Conservation (phyloP, 2,329 filamentous ascomycete genomes). For the Aspergillus melleus region DNA sequence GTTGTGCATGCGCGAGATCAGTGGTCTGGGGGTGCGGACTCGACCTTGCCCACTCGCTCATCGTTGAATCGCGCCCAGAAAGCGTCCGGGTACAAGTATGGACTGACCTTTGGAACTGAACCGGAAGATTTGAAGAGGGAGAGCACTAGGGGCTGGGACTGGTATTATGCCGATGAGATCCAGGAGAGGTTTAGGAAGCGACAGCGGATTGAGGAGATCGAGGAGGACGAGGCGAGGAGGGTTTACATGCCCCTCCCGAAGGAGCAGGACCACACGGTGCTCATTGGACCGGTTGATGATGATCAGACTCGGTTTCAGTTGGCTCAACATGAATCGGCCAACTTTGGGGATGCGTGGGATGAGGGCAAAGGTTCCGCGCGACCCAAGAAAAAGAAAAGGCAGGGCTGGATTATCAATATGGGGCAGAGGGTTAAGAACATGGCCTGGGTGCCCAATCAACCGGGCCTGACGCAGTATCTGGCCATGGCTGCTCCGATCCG, state of each 20-base stretch:
- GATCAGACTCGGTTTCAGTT: slow-evolving; percentile 47
- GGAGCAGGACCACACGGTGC: slow-evolving; percentile 41
- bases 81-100: slow-evolving; percentile 40
- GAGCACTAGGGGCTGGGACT: slow-evolving; percentile 50
- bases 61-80: slow-evolving; percentile 31
- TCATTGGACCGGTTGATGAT: slow-evolving; percentile 51
- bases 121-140: slow-evolving; percentile 46
- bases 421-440: slow-evolving; percentile 54
- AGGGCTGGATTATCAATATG: slow-evolving; percentile 58
- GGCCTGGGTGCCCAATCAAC: slow-evolving; percentile 48
- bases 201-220: slow-evolving; percentile 42
- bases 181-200: slow-evolving; percentile 42
- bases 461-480: slow-evolving; percentile 56
- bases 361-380: slow-evolving; percentile 14
- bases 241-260: slow-evolving; percentile 43
- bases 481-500: slow-evolving; percentile 48
- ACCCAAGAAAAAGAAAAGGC: slow-evolving; percentile 29
- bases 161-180: slow-evolving; percentile 51
- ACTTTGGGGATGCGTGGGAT: slow-evolving; percentile 49
- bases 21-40: slow-evolving; percentile 50
- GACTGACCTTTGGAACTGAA: slow-evolving; percentile 44
- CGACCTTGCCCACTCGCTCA: slow-evolving; percentile 51
- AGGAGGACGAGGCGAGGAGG: slow-evolving; percentile 35
- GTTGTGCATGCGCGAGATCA: slow-evolving; percentile 50
- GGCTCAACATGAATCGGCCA: slow-evolving; percentile 41